These are phyloP conservation scores for Epichloe typhina DNA, from an alignment of 2,329 filamentous ascomycete genomes.

Conservation along the genomic window DNA sequence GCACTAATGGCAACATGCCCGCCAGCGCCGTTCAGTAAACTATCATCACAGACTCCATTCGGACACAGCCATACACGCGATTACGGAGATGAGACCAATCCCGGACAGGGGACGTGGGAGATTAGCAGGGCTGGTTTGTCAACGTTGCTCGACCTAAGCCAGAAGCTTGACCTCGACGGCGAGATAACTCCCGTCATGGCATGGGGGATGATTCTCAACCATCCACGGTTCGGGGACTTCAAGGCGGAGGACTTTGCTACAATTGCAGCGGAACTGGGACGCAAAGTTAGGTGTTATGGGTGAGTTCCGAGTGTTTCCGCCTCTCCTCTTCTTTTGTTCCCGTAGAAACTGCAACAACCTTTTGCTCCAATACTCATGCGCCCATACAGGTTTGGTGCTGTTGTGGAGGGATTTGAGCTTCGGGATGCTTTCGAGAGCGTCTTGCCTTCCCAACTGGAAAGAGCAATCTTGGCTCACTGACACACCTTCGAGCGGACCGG, in stretches of 20 bases:
- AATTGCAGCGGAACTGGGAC: constrained; percentile 59
- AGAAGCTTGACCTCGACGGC: constrained; percentile 68
- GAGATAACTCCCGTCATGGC: constrained; percentile 95
- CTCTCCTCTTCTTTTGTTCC: background rate
- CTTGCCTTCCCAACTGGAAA: constrained; percentile 11
- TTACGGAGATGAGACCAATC: constrained; percentile 11
- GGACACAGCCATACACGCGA: constrained; percentile 29
- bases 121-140: constrained; percentile 62
- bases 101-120: constrained; percentile 65
- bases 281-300: constrained; percentile 89
- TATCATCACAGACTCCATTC: constrained; percentile 39
- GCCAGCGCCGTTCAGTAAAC: constrained; percentile 45
- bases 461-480: constrained; percentile 8
- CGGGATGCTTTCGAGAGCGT: constrained; percentile 64
- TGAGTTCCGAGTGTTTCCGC: constrained; percentile 31
- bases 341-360: background rate
- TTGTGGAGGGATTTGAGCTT: constrained; percentile 56
- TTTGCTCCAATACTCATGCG: background rate
- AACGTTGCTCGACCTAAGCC: constrained; percentile 74
- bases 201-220: constrained; percentile 66
- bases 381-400: constrained; percentile 42
- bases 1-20: constrained; percentile 89
- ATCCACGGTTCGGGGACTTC: constrained; percentile 56
- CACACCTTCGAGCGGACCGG: background rate
- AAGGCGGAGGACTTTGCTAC: constrained; percentile 54